Percentiles rank a stretch among this genome's conserved stretches.
Conservation (phyloP, 345 rosid genomes). For the Pelargonium nanum region DNA sequence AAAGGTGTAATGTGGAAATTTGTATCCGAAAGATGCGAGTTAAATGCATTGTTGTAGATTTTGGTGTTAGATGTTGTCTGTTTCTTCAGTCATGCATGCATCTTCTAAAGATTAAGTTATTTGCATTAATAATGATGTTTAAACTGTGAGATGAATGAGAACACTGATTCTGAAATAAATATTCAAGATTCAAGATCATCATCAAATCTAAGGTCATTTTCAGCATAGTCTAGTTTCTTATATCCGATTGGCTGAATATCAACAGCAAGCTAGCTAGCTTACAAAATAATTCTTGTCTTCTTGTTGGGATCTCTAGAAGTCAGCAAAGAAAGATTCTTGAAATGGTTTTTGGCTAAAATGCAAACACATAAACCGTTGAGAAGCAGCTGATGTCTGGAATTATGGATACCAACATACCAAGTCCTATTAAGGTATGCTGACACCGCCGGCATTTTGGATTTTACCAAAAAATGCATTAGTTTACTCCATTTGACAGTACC, state of each 20-base stretch:
- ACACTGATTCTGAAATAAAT: too few relatives aligned
- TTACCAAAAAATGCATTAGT: conserved; percentile 4
- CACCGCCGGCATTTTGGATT: conserved; percentile 24
- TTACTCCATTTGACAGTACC: conserved; percentile 11
- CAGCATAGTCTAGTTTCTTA: too few relatives aligned
- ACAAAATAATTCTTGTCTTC: background rate
- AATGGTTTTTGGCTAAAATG: too few relatives aligned
- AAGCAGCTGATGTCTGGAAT: conserved; percentile 14
- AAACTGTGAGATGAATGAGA: too few relatives aligned
- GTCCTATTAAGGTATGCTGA: conserved; percentile 8
- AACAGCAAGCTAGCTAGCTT: background rate
- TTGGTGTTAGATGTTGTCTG: too few relatives aligned
- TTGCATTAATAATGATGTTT: too few relatives aligned
- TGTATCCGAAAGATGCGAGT: background rate
- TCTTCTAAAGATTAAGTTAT: too few relatives aligned
- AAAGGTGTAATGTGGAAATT: background rate
- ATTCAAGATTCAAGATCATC: background rate
- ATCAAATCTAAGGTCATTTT: background rate
- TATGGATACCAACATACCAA: conserved; percentile 13
- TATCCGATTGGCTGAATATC: background rate
- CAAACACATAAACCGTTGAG: too few relatives aligned
- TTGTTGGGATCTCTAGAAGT: background rate
- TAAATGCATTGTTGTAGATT: background rate
- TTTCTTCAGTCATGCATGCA: too few relatives aligned
- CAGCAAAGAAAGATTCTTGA: background rate